Evolutionary conservation across 331 rosid species (phyloP), one percentile per base, ranked within the genome.

Genomic region (Pyracantha coccinea): DNA sequence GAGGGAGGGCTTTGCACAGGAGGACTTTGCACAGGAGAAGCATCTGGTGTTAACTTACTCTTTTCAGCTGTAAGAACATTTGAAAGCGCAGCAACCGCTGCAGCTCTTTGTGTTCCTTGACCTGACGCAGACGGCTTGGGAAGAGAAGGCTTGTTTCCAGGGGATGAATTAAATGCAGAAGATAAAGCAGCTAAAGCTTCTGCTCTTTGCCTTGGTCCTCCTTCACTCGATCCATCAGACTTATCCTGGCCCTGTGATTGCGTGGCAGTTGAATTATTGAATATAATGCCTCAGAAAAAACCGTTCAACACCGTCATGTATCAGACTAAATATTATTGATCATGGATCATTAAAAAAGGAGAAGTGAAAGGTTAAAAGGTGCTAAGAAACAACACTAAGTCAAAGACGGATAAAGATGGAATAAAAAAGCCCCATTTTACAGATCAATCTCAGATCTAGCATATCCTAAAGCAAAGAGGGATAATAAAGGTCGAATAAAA

Each of bases 1-100:
- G 90, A 74, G 4, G 74, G 83, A 79, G 96, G 97, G 85, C 94
- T 91, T 79, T 83, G 80, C 45, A 78, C 32, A 12, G 97, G 89
- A 82, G 98, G n/a, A n/a, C 94, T 91, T 79, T 83, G 80, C 45
- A 78, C 32, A 12, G 97, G 89, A 82, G 98, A 93, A 78, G 78
- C 60, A 68, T 89, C 99, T 11, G 95, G 84, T 68, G 91, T 80
- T 14, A 33, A 69, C 81, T 72, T 81, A 83, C 81, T 89, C 87
- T 92, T 95, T 78, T 95, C 99, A 63, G 99, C 99, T 23, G 90
- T 87, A 71, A 95, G 99, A 85, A 95, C 99, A 4, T 47, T 24
- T 67, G 99, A 95, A 75, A 95, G 97, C 59, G 99, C 99, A 78
- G 99, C 99, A 47, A 95, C 99, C 60, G 99, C 99, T 32, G 97